Evolutionary conservation across 2,329 filamentous ascomycete species (phyloP).

Genomic region (Arthroderma uncinatum): DNA sequence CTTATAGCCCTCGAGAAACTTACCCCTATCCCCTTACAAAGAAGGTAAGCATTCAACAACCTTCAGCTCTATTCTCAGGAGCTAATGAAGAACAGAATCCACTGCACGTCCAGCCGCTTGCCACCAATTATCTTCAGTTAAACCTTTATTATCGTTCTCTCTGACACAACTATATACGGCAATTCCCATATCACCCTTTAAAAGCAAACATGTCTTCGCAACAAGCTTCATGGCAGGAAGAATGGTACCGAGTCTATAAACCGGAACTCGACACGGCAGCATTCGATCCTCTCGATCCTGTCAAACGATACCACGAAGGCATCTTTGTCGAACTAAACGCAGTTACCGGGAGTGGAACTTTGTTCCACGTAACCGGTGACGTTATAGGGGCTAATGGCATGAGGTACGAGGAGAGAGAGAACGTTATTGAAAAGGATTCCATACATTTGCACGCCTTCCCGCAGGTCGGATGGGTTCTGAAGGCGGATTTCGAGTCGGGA

Average conservation of each 20-base stretch:
- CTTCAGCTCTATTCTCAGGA: too few relatives aligned
- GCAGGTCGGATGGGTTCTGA: slow-evolving; percentile 12
- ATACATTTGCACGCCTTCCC: slow-evolving; percentile 6
- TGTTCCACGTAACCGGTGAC: slow-evolving; percentile 15
- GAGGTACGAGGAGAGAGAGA: slow-evolving; percentile 11
- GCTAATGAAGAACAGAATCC: too few relatives aligned
- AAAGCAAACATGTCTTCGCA: too few relatives aligned
- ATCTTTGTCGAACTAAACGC: slow-evolving; percentile 12
- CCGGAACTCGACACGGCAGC: slow-evolving; percentile 11
- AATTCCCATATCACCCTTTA: too few relatives aligned
- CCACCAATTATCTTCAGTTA: too few relatives aligned
- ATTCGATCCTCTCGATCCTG: slow-evolving; percentile 13
- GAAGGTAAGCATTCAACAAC: too few relatives aligned
- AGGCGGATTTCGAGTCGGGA: slow-evolving; percentile 11
- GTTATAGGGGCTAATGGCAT: slow-evolving; percentile 11
- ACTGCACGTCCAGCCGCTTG: too few relatives aligned
- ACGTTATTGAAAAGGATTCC: neutral
- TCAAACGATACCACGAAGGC: slow-evolving; percentile 14
- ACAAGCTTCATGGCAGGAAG: too few relatives aligned
- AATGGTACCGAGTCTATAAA: slow-evolving; percentile 12
- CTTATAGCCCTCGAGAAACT: too few relatives aligned
- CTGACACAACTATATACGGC: too few relatives aligned
- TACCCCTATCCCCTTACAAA: too few relatives aligned
- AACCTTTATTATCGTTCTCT: too few relatives aligned
- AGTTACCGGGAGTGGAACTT: neutral